Percentiles rank a stretch among this genome's conserved stretches.
phyloP scores from a whole-genome alignment of 257 asterid genomes.

The Rhazya stricta region DNA sequence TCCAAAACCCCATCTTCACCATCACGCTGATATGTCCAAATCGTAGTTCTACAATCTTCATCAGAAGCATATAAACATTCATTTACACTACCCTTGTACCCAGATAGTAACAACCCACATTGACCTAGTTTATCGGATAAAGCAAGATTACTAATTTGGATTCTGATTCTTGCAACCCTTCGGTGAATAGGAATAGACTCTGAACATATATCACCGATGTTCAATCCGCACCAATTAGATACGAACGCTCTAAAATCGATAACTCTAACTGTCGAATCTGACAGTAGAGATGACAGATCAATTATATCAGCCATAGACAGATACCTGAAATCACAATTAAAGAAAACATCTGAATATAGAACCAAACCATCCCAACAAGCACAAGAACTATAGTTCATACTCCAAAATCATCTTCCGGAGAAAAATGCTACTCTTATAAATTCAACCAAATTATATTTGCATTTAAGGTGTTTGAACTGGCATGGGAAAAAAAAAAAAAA shows the following conservation, averaged over 20 bases:
- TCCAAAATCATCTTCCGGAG: background rate
- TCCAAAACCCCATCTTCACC: constrained; percentile 56
- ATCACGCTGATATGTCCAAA: constrained; percentile 72
- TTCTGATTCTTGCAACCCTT: constrained; percentile 2
- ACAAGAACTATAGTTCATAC: background rate
- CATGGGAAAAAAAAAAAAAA: background rate
- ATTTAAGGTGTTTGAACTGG: background rate
- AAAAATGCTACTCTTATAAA: background rate
- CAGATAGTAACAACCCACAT: constrained; percentile 76
- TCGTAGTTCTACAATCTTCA: constrained; percentile 77
- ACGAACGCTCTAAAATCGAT: constrained; percentile 69
- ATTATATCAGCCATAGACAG: constrained; percentile 72
- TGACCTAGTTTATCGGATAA: constrained; percentile 39
- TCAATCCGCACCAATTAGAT: constrained; percentile 67
- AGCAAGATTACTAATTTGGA: constrained; percentile 8
- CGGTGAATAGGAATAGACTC: background rate
- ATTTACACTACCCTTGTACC: constrained; percentile 41
- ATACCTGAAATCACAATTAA: constrained; percentile 51
- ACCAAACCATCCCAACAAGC: background rate
- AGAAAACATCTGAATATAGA: constrained; percentile 8
- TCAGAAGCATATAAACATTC: constrained; percentile 57
- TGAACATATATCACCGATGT: constrained; percentile 39
- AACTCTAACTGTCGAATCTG: constrained; percentile 50
- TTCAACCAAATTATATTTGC: background rate
- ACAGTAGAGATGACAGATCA: constrained; percentile 54